Evolutionary conservation across 441 rosid genomes (phyloP), one percentile per base, ranked within the genome.

Genomic region (Flueggea neowawraea): DNA sequence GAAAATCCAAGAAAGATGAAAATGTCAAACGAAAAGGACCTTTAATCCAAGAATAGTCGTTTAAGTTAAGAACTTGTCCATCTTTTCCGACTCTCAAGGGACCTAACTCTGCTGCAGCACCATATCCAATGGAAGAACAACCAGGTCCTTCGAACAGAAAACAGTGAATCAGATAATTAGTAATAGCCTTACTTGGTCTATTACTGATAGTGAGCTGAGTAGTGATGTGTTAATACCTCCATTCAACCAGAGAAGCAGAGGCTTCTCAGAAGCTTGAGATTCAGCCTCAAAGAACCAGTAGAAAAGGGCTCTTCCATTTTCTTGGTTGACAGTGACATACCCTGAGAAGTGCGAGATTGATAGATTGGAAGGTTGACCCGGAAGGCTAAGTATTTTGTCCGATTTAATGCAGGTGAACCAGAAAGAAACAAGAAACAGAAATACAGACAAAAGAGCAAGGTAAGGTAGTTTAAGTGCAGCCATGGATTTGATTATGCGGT

Each of bases 251-350:
- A 85, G 81, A 49, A 85, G 79, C 52, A 85, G 74, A 65, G 86
- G 90, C 61, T 76, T 77, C 55, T 75, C 57, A 39, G 79, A 65
- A n/a, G 85, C 66, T 33, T 75, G 71, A 65, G 84, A 72, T 55
- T 72, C 78, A 49, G 88, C 83, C 75, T 85, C 84, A 41, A 82
- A 85, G 75, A 82, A 82, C 90, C 86, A 82, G 70, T 75, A 82
- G 73, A 85, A 82, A 66, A 82, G 83, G 52, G 86, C 82, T 69
- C 87, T 72, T 53, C 84, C 82, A 52, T 80, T 70, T 55, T 76
- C 76, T 59, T 67, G 69, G 45, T 80, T 69, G 60, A 82, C 90
- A 11, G 82, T 78, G 69, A 85, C 61, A 65, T 82, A 82, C 31
- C 88, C 90, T 50, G 88, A 82, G 80, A 78, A 85, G 5, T 82